Conservation (phyloP, 2,329 filamentous ascomycete genomes). For the Aureobasidium subglaciale region DNA sequence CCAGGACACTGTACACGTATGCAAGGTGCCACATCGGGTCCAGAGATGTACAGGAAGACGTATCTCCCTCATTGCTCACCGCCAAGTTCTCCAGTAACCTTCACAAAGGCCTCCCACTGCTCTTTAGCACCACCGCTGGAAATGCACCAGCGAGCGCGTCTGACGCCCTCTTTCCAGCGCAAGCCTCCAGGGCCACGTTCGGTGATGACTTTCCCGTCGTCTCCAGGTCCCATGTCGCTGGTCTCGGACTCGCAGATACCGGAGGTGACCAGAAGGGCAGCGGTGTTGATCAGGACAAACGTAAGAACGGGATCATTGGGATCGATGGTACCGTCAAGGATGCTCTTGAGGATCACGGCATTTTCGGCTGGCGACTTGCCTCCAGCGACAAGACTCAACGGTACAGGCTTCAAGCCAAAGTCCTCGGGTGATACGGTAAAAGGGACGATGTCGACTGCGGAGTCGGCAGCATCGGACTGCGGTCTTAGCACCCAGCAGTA, state of each 20-base stretch:
- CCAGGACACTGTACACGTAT: too few species aligned
- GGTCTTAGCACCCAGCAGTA: slow-evolving; percentile 77
- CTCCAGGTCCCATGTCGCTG: slow-evolving; percentile 70
- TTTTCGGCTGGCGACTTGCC: slow-evolving; percentile 84
- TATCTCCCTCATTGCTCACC: neutral
- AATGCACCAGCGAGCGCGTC: slow-evolving; percentile 81
- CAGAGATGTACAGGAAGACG: too few species aligned
- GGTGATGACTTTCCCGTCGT: slow-evolving; percentile 71
- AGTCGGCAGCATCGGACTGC: slow-evolving; percentile 37
- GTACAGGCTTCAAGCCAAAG: slow-evolving; percentile 72
- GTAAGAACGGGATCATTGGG: slow-evolving; percentile 78
- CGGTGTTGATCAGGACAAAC: slow-evolving; percentile 92
- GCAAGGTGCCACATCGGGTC: too few species aligned
- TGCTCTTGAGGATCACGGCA: slow-evolving; percentile 70
- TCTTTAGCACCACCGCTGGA: slow-evolving; percentile 78
- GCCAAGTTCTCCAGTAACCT: slow-evolving; percentile 57
- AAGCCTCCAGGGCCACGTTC: slow-evolving; percentile 80
- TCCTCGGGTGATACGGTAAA: slow-evolving; percentile 77
- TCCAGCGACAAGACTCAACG: slow-evolving; percentile 69
- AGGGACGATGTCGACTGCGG: slow-evolving; percentile 56
- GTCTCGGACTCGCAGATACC: slow-evolving; percentile 79
- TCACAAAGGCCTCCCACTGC: slow-evolving; percentile 76
- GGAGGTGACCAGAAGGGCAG: slow-evolving; percentile 75
- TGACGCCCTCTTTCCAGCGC: slow-evolving; percentile 90
- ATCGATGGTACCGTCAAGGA: slow-evolving; percentile 66